Base-by-base conservation (phyloP, 176 grass and related monocot genomes). In the Triticum monococcum region DNA sequence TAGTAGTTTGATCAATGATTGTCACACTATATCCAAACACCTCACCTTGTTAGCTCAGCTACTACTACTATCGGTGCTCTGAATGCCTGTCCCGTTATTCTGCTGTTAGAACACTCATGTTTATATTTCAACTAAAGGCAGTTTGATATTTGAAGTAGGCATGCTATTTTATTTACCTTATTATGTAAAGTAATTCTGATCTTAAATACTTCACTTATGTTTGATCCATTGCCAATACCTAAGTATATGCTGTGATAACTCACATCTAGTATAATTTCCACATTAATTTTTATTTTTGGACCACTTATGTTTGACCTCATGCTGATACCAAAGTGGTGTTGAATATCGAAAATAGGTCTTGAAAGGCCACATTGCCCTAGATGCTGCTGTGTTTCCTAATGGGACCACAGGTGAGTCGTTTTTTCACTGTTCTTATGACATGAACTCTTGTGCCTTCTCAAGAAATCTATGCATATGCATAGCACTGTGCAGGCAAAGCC, bases 301-400 rank as follows among this genome's bases (percentile, higher is more conserved):
- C 12, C 80, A 20, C 14, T 30, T 73, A 72, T 65, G 52, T 50
- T 67, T 84, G 25, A 45, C 72, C 31, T 17, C 54, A 87, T 59
- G 86, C 30, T 72, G 80, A 68, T 70, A 23, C 22, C 50, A 26
- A 41, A 66, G 54, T 82, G 20, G 50, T 88, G 30, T 22, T 63
- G 43, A 50, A 67, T 68, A 13, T 72, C 35, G 8, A 61, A 91
- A 87, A 82, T 88, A 99, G 94, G 94, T 99, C 1, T 82, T 96
- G 64, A 92, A 94, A 93, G 97, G 97, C 13, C 97, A 96, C 30
- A 96, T 96, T 16, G 97, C 90, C 32, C 85, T 99, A 68, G 97
- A 89, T 75, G 57, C 17, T 63, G 90, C 92, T 77, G 86, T 81
- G 56, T 99, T 98, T 86, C 97, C 94, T 81, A 99, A 96, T 92